Percentiles rank a stretch among this genome's conserved stretches.
Evolutionary conservation across 2,329 filamentous ascomycete species (phyloP).

Genomic region (Cladosporium sp.): DNA sequence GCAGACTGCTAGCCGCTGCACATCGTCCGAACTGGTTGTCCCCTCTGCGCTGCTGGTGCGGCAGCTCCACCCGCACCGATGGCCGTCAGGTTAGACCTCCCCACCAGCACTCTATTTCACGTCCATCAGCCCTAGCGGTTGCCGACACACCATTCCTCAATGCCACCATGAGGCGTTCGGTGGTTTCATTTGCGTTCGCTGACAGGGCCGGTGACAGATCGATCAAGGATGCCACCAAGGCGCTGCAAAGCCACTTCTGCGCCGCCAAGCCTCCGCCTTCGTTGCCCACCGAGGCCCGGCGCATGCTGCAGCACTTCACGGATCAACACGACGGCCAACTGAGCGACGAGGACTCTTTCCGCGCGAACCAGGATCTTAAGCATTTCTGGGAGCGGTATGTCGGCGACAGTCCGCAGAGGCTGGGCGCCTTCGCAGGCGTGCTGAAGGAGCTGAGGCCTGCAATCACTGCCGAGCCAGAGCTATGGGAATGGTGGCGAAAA

Average conservation of each 20-base stretch:
- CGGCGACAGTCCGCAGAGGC: constrained; percentile 48
- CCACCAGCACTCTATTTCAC: background rate
- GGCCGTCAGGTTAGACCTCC: constrained; percentile 7
- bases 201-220: constrained; percentile 29
- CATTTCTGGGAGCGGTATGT: constrained; percentile 61
- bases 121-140: background rate
- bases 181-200: background rate
- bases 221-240: constrained; percentile 44
- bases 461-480: constrained; percentile 55
- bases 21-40: background rate
- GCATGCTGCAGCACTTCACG: constrained; percentile 48
- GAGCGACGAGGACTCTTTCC: constrained; percentile 60
- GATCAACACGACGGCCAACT: constrained; percentile 50
- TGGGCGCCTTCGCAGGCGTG: constrained; percentile 63
- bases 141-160: background rate
- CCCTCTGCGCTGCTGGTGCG: background rate
- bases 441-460: constrained; percentile 58
- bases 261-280: constrained; percentile 42
- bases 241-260: constrained; percentile 40
- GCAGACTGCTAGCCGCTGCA: background rate
- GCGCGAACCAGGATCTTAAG: constrained; percentile 66
- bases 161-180: background rate
- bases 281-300: constrained; percentile 53
- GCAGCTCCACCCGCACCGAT: constrained; percentile 3
- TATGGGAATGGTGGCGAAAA: constrained; percentile 67